These are phyloP conservation scores for Podaxis sp. DNA, from an alignment of 768 basidiomycete genomes.

Conservation along the genomic window DNA sequence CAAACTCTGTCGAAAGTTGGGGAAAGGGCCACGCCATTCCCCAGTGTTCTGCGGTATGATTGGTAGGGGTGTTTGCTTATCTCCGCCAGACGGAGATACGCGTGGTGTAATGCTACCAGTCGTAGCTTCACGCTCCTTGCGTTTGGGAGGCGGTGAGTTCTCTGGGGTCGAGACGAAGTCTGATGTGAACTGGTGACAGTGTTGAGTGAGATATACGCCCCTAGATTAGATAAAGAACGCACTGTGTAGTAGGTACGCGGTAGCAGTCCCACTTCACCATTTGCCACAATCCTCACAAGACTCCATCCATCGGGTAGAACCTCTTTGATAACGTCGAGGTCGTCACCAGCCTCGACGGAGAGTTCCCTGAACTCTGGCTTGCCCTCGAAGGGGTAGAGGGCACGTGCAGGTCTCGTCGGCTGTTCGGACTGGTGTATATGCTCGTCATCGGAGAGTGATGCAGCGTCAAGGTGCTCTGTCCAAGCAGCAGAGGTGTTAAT, in stretches of 20 bases:
- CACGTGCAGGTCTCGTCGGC: conserved; percentile 54
- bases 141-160: conserved; percentile 32
- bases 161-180: conserved; percentile 58
- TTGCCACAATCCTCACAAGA: conserved; percentile 50
- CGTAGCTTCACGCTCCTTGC: conserved; percentile 24
- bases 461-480: conserved; percentile 45
- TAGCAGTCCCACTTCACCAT: conserved; percentile 66
- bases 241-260: conserved; percentile 77
- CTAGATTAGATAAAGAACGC: conserved; percentile 24
- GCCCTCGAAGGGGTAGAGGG: conserved; percentile 73
- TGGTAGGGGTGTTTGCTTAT: conserved; percentile 31
- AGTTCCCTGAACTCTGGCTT: conserved; percentile 76
- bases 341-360: conserved; percentile 65
- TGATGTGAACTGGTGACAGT: conserved; percentile 55
- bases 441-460: conserved; percentile 44
- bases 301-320: conserved; percentile 82
- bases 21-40: conserved; percentile 59
- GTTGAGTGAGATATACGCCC: conserved; percentile 7
- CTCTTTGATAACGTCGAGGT: conserved; percentile 68
- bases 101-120: conserved; percentile 46
- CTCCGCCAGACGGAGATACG: conserved; percentile 41
- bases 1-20: conserved; percentile 69
- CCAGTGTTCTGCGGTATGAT: conserved; percentile 69
- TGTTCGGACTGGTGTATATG: conserved; percentile 34
- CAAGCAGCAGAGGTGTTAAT: conserved; percentile 78